Evolutionary conservation across 805 yeast species (phyloP), one percentile per base, ranked within the genome.

Genomic region (Candida maris): DNA sequence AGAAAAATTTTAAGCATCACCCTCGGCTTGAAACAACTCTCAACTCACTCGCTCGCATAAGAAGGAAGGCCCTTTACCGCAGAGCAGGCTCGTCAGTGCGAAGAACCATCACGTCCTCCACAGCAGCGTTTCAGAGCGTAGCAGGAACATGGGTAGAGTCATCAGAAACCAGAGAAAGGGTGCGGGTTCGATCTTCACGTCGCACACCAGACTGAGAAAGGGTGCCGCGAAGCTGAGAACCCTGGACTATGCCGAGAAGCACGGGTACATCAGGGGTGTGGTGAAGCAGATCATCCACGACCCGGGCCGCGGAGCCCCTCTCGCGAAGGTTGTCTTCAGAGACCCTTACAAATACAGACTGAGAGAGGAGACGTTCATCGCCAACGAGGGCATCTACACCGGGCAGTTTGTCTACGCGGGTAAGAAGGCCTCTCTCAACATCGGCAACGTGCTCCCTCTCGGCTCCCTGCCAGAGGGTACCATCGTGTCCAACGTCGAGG

Each of bases 141-240:
- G n/a, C n/a, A n/a, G n/a, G n/a, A n/a, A n/a, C 38, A 50, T 35
- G 80, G 96, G 96, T 85, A 87, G 97, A 84, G 99, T 93, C 77
- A 93, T 93, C 81, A 95, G 98, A 80, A 93, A 93, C 84, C 99
- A 93, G 84, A 89, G 99, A 88, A 93, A 93, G 81, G 97, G 97
- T 85, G 96, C 96, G 75, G 97, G 98, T 71, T 91, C 97, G 67
- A 88, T 93, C 82, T 93, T 93, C 88, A 84, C 95, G 71, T 82
- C 98, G 67, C 95, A 91, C 93, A 91, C 97, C 81, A 91, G 97
- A 78, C 86, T 93, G 75, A 88, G 98, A 85, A 86, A 93, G 79
- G 98, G 98, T 73, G 97, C 98, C 71, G 98, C 98, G 70, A 91
- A 91, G 86, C 83, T 91, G 73, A 87, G 98, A 84, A 85, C 96